Conservation (phyloP, 352 stramenopile genomes). For the Saprolegnia diclina region DNA sequence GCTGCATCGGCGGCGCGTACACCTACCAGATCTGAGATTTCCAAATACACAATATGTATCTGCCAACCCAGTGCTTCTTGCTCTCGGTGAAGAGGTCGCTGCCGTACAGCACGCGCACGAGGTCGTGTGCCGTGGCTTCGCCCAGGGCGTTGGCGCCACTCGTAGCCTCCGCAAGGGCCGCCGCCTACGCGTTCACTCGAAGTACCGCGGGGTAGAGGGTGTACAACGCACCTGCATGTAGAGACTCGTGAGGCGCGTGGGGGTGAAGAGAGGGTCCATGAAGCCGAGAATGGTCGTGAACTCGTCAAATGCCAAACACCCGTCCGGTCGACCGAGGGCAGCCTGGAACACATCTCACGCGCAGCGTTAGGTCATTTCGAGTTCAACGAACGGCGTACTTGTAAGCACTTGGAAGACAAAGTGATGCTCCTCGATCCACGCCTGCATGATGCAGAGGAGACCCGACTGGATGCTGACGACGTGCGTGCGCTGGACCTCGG, state of each 20-base stretch:
- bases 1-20: conserved; percentile 13
- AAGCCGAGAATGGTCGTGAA: conserved; percentile 13
- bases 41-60: too few relatives aligned
- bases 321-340: background rate
- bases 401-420: background rate
- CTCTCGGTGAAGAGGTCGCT: conserved; percentile 21
- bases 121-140: background rate
- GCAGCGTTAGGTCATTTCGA: background rate
- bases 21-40: background rate
- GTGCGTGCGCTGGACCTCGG: conserved; percentile 9
- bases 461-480: conserved; percentile 14
- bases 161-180: background rate
- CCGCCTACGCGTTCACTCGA: background rate
- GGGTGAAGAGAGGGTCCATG: conserved; percentile 6
- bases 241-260: background rate
- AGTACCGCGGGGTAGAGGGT: background rate
- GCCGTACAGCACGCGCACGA: conserved; percentile 14
- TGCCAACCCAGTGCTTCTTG: conserved; percentile 21
- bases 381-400: background rate
- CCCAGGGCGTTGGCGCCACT: background rate
- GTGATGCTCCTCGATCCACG: conserved; percentile 23
- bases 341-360: conserved; percentile 9
- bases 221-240: conserved; percentile 8
- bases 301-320: conserved; percentile 3
- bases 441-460: conserved; percentile 19